A percentile compares a stretch with the other conserved stretches of the same genome.
Conservation (phyloP, 257 asterid genomes). For the Fraxinus quadrangulata region DNA sequence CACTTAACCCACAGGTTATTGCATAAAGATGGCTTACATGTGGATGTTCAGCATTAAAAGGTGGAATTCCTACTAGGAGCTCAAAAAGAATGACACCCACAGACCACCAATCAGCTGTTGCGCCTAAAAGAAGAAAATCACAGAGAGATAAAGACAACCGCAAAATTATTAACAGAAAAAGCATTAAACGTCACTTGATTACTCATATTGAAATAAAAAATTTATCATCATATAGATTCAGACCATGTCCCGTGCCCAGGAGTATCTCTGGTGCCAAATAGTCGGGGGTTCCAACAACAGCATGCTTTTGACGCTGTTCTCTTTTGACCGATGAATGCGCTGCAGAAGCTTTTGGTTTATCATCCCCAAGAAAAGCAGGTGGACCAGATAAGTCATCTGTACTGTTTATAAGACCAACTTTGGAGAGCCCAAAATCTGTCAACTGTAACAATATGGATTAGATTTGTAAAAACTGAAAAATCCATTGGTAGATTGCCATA, state of each 20-base stretch:
- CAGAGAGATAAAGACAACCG: conserved; percentile 14
- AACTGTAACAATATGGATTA: conserved; percentile 62
- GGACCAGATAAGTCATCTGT: conserved; percentile 95
- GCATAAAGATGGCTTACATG: conserved; percentile 62
- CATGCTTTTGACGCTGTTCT: conserved; percentile 70
- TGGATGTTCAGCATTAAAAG: conserved; percentile 87
- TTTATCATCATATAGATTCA: conserved; percentile 25
- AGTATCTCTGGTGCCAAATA: conserved; percentile 99
- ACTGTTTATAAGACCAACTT: conserved; percentile 95
- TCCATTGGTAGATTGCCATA: conserved; percentile 3
- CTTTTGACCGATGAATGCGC: conserved; percentile 55
- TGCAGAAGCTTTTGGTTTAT: conserved; percentile 47
- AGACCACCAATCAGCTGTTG: conserved; percentile 99
- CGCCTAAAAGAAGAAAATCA: conserved; percentile 46
- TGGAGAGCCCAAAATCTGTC: conserved; percentile 99
- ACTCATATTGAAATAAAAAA: conserved; percentile 12
- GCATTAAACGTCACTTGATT: conserved; percentile 3
- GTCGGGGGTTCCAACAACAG: conserved; percentile 97
- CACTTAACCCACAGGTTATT: conserved; percentile 32
- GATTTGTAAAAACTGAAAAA: conserved; percentile 37
- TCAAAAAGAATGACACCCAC: conserved; percentile 88
- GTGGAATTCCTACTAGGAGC: conserved; percentile 89
- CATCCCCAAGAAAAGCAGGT: conserved; percentile 70
- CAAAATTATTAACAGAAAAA: background rate
- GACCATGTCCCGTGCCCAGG: conserved; percentile 97